Evolutionary conservation across 1,284 basidiomycete genomes (phyloP), one percentile per base, ranked within the genome.

Genomic region (Kalmanozyma brasiliensis): DNA sequence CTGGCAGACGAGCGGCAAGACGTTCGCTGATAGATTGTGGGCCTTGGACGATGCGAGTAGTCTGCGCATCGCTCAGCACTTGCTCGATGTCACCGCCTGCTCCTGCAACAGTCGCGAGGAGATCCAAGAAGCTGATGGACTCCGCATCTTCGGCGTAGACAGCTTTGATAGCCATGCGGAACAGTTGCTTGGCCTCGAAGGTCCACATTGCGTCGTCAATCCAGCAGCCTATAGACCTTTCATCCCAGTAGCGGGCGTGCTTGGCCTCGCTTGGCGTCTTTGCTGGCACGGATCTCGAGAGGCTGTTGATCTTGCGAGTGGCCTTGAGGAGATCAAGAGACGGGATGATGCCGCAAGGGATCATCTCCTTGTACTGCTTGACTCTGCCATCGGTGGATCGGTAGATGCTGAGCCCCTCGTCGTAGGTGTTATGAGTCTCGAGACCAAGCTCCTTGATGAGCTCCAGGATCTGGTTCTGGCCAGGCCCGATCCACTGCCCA

Each of bases 401-500:
- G 19, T 67, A 70, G 44, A 61, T 47, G 40, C 58, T 62, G n/a
- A 41, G 42, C 3, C 67, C 67, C 17, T 71, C 37, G 19, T 71
- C 63, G 57, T 52, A 71, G 2, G 59, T 67, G 51, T 65, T 53
- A 47, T 63, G 56, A 1, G 63, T 67, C 8, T 84, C 77, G 4
- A 85, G 79, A 0, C 83, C 83, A 17, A 85, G 68, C 41, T 79
- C 77, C 38, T 82, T 74, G 11, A 83, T 83, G 24, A 85, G 79
- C 7, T 64, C 59, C 19, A 84, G 84, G 38, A 84, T 84, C 17
- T 84, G 84, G 59, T 84, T 82, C 35, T 82, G 82, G 66, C 81
- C 83, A 11, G 85, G 85, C 57, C 85, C 84, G 32, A 85, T 84
- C 83, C 84, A 85, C 55, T 82, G 83, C 60, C 85, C 85, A n/a